Evolutionary conservation across 768 basidiomycete genomes (phyloP), one percentile per base, ranked within the genome.

Genomic region (Pulveroboletus ravenelii): DNA sequence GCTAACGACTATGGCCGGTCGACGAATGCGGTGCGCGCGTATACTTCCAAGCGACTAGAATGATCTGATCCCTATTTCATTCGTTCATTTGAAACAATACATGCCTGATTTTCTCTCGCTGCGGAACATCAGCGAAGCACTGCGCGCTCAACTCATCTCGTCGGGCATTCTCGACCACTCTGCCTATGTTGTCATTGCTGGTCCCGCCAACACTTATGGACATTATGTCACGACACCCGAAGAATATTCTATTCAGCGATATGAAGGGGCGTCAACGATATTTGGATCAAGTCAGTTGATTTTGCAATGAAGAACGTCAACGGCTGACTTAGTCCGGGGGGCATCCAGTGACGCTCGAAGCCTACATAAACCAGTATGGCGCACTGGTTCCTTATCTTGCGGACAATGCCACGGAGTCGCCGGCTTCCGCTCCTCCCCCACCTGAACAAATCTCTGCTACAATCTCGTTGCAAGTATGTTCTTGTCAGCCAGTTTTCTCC

Each of bases 231-330:
- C 86, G 2, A 89, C 86, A 27, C 74, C 70, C 10, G 86, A 90
- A 65, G 87, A 88, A 65, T 89, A 87, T 62, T 67, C 74, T 20
- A 68, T 86, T 13, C 89, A 90, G 65, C 76, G 89, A 44, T 89
- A 89, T 57, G 89, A 90, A 68, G 89, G 87, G 44, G 87, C 85
- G 1, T 89, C 87, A 39, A 89, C 85, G 9, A 74, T 89, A 40
- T 89, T 81, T 65, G 88, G 89, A 35, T 80, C 75, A 51, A 78
- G 89, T 89, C 56, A 64, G 83, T 73, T 5, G 17, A 41, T 30
- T 46, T 38, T 20, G 5, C 18, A 3, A 7, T 0, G 14, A 5
- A 12, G 47, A 20, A 34, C 1, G n/a, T 1, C 1, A 37, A 15
- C 3, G 2, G 6, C 30, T 54, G 30, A 57, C 44, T 46, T 23